phyloP scores from a whole-genome alignment of 2,329 filamentous ascomycete species.

The Penicillium occitanis region DNA sequence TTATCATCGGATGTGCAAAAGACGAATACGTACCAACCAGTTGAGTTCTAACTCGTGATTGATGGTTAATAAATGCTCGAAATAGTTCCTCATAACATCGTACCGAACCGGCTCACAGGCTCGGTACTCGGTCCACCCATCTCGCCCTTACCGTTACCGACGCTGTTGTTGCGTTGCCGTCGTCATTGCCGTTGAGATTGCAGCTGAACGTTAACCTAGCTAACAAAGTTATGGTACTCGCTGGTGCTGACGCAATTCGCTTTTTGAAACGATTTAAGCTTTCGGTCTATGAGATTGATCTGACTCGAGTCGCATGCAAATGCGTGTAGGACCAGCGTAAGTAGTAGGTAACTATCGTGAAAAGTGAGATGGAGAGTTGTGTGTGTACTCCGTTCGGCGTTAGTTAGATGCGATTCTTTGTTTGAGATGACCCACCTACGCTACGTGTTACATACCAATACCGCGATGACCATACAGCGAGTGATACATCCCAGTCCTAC shows the following conservation, averaged over 20 bases:
- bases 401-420: not conserved
- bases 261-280: slow-evolving; percentile 4
- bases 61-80: not conserved
- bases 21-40: not conserved
- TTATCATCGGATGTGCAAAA: not conserved
- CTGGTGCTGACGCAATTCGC: not conserved
- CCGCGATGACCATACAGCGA: not conserved
- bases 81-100: not conserved
- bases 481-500: not conserved
- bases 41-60: not conserved
- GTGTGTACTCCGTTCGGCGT: not conserved
- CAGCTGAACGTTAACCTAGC: not conserved
- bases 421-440: not conserved
- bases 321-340: not conserved
- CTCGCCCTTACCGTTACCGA: not conserved
- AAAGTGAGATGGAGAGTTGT: not conserved
- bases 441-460: slow-evolving; percentile 5
- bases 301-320: slow-evolving; percentile 3
- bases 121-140: not conserved
- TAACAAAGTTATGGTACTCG: not conserved
- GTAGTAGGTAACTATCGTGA: too few species aligned
- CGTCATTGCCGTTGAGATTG: not conserved
- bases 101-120: not conserved
- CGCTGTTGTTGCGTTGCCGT: not conserved
- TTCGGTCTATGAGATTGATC: not conserved